A percentile compares a stretch with the other conserved stretches of the same genome.
Evolutionary conservation across 108 stramenopile genomes (phyloP).

Genomic region (Licmophora abbreviata): DNA sequence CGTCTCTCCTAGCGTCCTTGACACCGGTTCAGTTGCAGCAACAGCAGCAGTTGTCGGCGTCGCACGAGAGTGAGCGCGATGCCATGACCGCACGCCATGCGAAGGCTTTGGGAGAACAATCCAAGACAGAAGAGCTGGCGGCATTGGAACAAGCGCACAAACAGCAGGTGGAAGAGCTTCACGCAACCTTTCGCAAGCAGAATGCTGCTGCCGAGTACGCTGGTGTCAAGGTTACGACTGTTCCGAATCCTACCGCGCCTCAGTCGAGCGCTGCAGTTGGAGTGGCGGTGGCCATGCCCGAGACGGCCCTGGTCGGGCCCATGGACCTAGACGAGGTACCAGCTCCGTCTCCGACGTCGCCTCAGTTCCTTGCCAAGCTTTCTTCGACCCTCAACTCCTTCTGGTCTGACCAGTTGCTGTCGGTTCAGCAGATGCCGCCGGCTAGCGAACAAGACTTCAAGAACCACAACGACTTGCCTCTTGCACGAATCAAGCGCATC

Average conservation of each 20-base stretch:
- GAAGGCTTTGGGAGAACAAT: constrained; percentile 6
- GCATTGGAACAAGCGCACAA: not conserved
- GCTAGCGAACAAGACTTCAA: constrained; percentile 87
- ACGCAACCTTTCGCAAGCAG: constrained; percentile 12
- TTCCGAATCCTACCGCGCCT: constrained; percentile 14
- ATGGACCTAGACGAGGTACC: constrained; percentile 19
- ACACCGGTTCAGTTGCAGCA: constrained; percentile 11
- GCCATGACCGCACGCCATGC: constrained; percentile 2
- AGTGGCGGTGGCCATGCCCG: constrained; percentile 7
- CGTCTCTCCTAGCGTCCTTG: constrained; percentile 5
- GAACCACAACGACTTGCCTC: constrained; percentile 85
- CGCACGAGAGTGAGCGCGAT: constrained; percentile 6
- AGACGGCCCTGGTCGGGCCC: constrained; percentile 6
- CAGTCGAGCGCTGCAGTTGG: not conserved
- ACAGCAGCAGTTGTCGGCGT: not conserved
- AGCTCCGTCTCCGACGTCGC: constrained; percentile 40
- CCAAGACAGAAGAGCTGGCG: not conserved
- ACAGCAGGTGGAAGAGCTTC: constrained; percentile 9
- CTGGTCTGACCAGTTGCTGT: constrained; percentile 56
- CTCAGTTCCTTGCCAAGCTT: constrained; percentile 63
- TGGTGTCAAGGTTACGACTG: constrained; percentile 4
- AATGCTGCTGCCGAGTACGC: constrained; percentile 15
- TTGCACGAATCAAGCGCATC: constrained; percentile 98
- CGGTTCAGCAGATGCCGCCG: constrained; percentile 34
- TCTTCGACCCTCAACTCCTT: constrained; percentile 43